These are phyloP conservation scores for Striga asiatica DNA, from an alignment of 257 asterid species.

Conservation along the genomic window DNA sequence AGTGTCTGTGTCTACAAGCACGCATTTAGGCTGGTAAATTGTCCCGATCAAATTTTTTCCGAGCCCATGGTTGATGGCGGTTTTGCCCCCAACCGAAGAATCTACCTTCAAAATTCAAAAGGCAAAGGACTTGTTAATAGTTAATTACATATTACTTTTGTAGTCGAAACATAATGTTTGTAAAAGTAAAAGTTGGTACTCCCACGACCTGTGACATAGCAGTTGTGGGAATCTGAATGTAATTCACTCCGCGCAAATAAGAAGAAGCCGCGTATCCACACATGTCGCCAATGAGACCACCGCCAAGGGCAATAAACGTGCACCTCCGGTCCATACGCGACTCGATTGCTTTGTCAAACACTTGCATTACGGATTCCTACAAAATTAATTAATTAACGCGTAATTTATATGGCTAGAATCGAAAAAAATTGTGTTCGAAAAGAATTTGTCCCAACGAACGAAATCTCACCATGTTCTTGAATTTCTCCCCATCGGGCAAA, in stretches of 20 bases:
- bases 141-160: no score
- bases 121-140: no score
- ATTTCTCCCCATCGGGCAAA: slow-evolving; percentile 92
- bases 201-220: slow-evolving; percentile 79
- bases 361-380: slow-evolving; percentile 84
- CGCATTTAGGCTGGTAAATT: slow-evolving; percentile 94
- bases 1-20: slow-evolving; percentile 84
- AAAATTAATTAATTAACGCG: slow-evolving; percentile 11
- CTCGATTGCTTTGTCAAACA: slow-evolving; percentile 90
- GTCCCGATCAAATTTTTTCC: slow-evolving; percentile 93
- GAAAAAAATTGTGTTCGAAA: slow-evolving; percentile 6
- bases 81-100: slow-evolving; percentile 98
- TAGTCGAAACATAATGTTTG: no score
- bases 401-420: slow-evolving; percentile 7
- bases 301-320: slow-evolving; percentile 94
- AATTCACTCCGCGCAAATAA: slow-evolving; percentile 89
- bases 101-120: no score
- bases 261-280: slow-evolving; percentile 98
- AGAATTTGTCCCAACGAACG: background rate
- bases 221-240: slow-evolving; percentile 93
- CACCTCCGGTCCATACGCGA: slow-evolving; percentile 76
- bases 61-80: slow-evolving; percentile 89
- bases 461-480: slow-evolving; percentile 65
- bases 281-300: slow-evolving; percentile 98
- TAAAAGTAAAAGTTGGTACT: no score